Evolutionary conservation across 2,329 filamentous ascomycete species (phyloP).

Genomic region (Colletotrichum musae): DNA sequence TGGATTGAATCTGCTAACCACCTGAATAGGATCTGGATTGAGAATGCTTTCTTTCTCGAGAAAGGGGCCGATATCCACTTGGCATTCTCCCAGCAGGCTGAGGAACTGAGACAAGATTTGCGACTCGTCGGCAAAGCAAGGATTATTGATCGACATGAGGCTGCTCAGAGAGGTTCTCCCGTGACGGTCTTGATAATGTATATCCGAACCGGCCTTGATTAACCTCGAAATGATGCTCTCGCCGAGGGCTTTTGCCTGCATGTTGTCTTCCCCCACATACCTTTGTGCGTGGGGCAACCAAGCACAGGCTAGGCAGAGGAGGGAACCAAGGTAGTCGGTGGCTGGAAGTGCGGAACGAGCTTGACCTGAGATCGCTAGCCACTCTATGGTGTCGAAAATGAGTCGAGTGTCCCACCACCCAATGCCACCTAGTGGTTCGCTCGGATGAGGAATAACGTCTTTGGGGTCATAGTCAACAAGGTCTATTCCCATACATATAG

Average conservation of each 20-base stretch:
- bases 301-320: background rate
- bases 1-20: too few relatives aligned
- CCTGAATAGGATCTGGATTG: background rate
- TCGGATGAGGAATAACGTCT: background rate
- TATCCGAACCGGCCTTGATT: background rate
- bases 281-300: background rate
- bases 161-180: background rate
- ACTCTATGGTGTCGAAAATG: background rate
- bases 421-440: too few relatives aligned
- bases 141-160: too few relatives aligned
- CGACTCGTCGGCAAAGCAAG: background rate
- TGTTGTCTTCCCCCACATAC: too few relatives aligned
- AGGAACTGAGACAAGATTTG: background rate
- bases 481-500: background rate
- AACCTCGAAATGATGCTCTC: background rate
- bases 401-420: too few relatives aligned
- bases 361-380: background rate
- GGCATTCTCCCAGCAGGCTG: background rate
- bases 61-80: background rate
- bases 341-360: background rate
- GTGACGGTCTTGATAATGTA: background rate
- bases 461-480: background rate
- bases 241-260: too few relatives aligned
- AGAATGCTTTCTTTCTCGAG: background rate
- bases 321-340: background rate